Evolutionary conservation across 305 asterid species (phyloP), one percentile per base, ranked within the genome.

Genomic region (Andrographis paniculata): DNA sequence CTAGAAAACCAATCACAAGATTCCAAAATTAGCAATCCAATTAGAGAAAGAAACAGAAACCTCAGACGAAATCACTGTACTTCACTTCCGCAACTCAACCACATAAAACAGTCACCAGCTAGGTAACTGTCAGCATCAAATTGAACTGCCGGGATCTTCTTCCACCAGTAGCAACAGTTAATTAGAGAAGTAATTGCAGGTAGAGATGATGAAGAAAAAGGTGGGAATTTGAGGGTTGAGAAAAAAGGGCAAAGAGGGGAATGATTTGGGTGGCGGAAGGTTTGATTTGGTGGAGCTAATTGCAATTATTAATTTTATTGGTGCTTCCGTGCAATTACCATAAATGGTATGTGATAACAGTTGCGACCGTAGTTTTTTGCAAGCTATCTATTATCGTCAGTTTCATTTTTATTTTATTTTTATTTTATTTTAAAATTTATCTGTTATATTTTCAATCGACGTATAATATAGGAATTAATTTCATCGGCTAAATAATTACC

Each of bases 231-330:
- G 43, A 30, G 56, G 46, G 15, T 50, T 46, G 50, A 36, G 39
- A 2, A 53, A 41, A 24, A 8, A 8, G 24, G 52, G 24, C 13
- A 38, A 45, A 42, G 13, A 12, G 48, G 44, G 15, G 50, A 58
- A 42, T 43, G 47, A 53, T 31, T 55, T 45, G 63, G 62, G 63
- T 31, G 44, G 63, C 23, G 44, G 18, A 28, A 53, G 58, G 55
- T 50, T 50, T 47, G 39, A 24, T 20, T 56, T 47, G 52, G 49
- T 21, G 42, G 51, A 35, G 45, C 36, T 33, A 61, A 56, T 40
- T 56, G 67, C 41, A 66, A 53, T 31, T 54, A 44, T 22, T 37
- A 38, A 18, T 43, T 44, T 9, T 14, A 14, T 36, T 15, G 61
- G 51, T 53, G 55, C n/a, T 30, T 31, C 10, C 6, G 13, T 5